Evolutionary conservation across 2,329 filamentous ascomycete species (phyloP).

Genomic region (Hypoxylon rubiginosum): DNA sequence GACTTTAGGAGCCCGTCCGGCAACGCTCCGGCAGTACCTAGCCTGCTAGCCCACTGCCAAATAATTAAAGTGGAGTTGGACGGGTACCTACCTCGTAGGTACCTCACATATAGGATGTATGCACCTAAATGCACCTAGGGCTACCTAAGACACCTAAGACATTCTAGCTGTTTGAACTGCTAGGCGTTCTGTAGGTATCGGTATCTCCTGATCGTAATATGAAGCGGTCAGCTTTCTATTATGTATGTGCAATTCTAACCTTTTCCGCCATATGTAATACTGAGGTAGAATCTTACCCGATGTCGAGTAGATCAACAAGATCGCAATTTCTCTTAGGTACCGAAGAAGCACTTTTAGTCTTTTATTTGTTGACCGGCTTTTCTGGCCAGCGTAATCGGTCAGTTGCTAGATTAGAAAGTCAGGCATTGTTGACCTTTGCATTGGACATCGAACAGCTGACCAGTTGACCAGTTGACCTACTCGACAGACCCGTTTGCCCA

Average conservation of each 20-base stretch:
- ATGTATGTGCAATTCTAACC: neutral
- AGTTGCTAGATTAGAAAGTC: constrained; percentile 15
- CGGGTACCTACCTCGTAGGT: neutral
- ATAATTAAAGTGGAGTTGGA: neutral
- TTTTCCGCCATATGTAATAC: too few relatives aligned
- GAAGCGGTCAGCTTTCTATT: neutral
- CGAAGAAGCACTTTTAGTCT: neutral
- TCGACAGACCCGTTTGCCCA: constrained; percentile 12
- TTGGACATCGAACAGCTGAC: constrained; percentile 26
- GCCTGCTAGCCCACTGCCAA: constrained; percentile 2
- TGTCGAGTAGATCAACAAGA: neutral
- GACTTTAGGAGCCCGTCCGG: constrained; percentile 16
- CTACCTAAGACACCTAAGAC: too few relatives aligned
- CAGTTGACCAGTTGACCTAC: constrained; percentile 20
- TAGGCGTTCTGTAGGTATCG: too few relatives aligned
- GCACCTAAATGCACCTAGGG: too few relatives aligned
- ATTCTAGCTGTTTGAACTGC: too few relatives aligned
- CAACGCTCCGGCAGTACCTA: constrained; percentile 21
- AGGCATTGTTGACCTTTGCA: constrained; percentile 28
- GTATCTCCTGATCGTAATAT: neutral
- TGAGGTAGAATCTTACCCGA: neutral
- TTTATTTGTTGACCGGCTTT: constrained; percentile 5
- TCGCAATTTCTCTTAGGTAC: neutral
- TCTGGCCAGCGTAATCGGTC: constrained; percentile 7
- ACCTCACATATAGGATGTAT: too few relatives aligned